Evolutionary conservation across 148 eudicot species (phyloP).

Genomic region (Rheum nobile): DNA sequence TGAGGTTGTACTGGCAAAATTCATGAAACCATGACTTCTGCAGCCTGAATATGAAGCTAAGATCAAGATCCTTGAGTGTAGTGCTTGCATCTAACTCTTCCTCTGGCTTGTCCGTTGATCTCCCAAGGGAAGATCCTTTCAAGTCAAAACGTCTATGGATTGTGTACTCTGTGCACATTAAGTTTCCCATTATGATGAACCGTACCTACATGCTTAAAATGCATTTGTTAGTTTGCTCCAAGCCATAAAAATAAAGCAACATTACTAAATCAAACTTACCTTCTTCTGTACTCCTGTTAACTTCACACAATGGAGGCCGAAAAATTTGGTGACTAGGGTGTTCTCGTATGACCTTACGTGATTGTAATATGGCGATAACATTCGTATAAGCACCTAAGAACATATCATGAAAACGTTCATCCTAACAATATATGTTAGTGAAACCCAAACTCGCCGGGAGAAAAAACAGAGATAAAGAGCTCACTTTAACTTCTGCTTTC

Average conservation of each 20-base stretch:
- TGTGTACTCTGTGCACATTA: constrained; percentile 60
- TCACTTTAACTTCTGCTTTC: constrained; percentile 87
- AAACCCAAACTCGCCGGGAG: not conserved
- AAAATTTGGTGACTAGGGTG: constrained; percentile 75
- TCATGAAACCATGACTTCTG: constrained; percentile 93
- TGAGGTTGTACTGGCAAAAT: constrained; percentile 49
- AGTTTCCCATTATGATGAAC: constrained; percentile 92
- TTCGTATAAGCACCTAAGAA: constrained; percentile 69
- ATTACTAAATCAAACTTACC: no score
- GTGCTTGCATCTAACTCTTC: constrained; percentile 82
- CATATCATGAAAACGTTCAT: not conserved
- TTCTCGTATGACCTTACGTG: constrained; percentile 81
- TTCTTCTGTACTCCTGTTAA: constrained; percentile 77
- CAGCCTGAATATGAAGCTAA: constrained; percentile 66
- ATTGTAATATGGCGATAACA: constrained; percentile 78
- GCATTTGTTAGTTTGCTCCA: not conserved
- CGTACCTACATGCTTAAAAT: constrained; percentile 48
- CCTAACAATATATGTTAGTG: not conserved
- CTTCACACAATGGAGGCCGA: constrained; percentile 92
- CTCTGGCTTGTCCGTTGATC: constrained; percentile 77
- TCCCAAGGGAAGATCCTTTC: constrained; percentile 97
- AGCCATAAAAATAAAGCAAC: not conserved
- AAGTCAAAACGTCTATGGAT: constrained; percentile 83
- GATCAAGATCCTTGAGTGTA: constrained; percentile 92
- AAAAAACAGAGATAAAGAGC: not conserved